Evolutionary conservation across 495 filamentous ascomycete species (phyloP).

Genomic region (Aspergillus conjunctus): DNA sequence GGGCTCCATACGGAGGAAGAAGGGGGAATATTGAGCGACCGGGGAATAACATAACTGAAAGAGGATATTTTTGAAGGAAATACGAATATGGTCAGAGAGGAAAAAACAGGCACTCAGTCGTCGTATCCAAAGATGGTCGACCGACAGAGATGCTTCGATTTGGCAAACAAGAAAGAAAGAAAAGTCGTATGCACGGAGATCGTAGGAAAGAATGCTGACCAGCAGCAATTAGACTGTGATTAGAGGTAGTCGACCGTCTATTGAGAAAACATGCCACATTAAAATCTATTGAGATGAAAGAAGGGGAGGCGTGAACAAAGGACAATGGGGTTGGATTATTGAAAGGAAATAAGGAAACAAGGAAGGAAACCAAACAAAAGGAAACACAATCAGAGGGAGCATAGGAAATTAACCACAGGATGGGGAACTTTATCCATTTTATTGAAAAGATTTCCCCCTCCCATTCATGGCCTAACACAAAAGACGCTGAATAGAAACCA

Average conservation of each 20-base stretch:
- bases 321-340: conserved; percentile 15
- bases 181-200: background rate
- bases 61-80: background rate
- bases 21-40: conserved; percentile 43
- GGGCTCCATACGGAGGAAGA: conserved; percentile 48
- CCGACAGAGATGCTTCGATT: background rate
- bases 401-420: background rate
- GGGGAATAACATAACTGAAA: conserved; percentile 36
- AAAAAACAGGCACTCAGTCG: background rate
- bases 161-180: conserved; percentile 10
- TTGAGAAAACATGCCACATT: conserved; percentile 21
- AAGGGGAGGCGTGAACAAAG: conserved; percentile 13
- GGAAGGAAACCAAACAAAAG: background rate
- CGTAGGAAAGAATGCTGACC: conserved; percentile 14
- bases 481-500: background rate
- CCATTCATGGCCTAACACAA: background rate
- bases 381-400: conserved; percentile 1
- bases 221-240: conserved; percentile 18
- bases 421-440: background rate
- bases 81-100: background rate
- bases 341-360: conserved; percentile 2
- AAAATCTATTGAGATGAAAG: conserved; percentile 26
- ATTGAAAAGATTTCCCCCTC: background rate
- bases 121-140: background rate
- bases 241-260: conserved; percentile 14